A percentile compares a stretch with the other conserved stretches of the same genome.
phyloP scores from a whole-genome alignment of 1,284 basidiomycete species.

The Boletus hoseneyae region DNA sequence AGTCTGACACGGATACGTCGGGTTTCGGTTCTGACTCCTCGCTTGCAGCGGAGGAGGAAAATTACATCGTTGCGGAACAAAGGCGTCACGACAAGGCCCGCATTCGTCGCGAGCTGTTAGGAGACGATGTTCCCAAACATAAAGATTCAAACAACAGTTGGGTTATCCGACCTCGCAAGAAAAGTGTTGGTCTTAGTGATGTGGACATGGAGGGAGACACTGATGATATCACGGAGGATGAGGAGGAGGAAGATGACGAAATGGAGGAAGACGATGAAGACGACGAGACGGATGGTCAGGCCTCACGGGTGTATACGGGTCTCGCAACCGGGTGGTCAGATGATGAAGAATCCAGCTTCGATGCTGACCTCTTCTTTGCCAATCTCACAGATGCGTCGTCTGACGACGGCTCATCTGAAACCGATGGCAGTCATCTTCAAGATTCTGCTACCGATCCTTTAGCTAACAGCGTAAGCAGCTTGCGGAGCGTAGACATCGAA shows the following conservation, averaged over 20 bases:
- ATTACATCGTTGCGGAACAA: slow-evolving; percentile 52
- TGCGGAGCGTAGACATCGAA: slow-evolving; percentile 49
- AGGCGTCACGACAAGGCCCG: slow-evolving; percentile 44
- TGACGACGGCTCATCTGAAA: slow-evolving; percentile 38
- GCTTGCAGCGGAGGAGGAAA: slow-evolving; percentile 61
- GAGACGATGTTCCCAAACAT: slow-evolving; percentile 46
- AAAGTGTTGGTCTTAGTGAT: slow-evolving; percentile 61
- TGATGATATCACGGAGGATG: slow-evolving; percentile 43
- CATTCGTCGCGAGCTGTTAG: slow-evolving; percentile 52
- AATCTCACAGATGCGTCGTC: slow-evolving; percentile 56
- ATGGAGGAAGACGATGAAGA: slow-evolving; percentile 39
- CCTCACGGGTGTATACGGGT: slow-evolving; percentile 49
- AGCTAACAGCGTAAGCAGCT: slow-evolving; percentile 34
- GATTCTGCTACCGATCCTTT: slow-evolving; percentile 39
- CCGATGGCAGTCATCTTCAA: slow-evolving; percentile 30
- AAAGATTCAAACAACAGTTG: slow-evolving; percentile 53
- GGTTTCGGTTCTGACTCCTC: slow-evolving; percentile 54
- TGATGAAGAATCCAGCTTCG: slow-evolving; percentile 70
- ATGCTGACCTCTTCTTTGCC: slow-evolving; percentile 76
- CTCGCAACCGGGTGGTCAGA: slow-evolving; percentile 67
- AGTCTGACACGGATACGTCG: slow-evolving; percentile 34
- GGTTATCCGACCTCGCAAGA: slow-evolving; percentile 66
- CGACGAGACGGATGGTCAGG: slow-evolving; percentile 43
- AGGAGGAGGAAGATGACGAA: slow-evolving; percentile 50
- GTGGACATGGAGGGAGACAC: slow-evolving; percentile 52